Base-by-base conservation (phyloP, 345 rosid genomes). In the Pistacia integerrima region DNA sequence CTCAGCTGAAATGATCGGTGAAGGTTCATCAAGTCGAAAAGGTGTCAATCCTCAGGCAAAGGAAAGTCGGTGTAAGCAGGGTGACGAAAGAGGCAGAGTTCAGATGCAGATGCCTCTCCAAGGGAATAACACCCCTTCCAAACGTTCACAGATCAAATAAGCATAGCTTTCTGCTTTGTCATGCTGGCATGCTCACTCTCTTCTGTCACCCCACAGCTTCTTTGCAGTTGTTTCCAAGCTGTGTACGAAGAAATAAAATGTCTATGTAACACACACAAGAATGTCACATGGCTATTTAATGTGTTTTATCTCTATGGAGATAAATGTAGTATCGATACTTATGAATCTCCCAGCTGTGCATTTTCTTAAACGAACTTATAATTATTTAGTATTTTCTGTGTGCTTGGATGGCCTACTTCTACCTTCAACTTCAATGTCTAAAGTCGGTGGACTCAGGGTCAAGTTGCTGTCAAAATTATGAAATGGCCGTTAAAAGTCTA, bases 101-200 rank as follows among this genome's bases (percentile, higher is more conserved):
- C 57, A 14, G 57, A 41, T 67, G 56, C 81, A 77, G 9, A 84
- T 80, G 65, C 59, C 79, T 49, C 41, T 81, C 78, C 83, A 85
- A 55, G 79, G 84, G 64, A 84, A 74, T 79, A 68, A 75, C 78
- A 70, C 84, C 16, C 46, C 78, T 54, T 82, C 57, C 78, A 84
- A 80, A 68, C 85, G 80, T 67, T 79, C 82, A 74, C 85, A 84
- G 51, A 73, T 89, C 81, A 83, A 90, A 89, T 92, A 62, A 88
- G 83, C 59, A 54, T 30, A 57, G 58, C 14, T 25, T 52, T 17
- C 55, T 64, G 58, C 41, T 18, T 20, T 30, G 25, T 44, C 16
- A 17, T 30, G 11, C 56, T 51, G 13, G 46, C 76, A 28, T 76
- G 98, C 92, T 93, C 92, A 83, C 97, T 91, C 93, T 93, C 97